Evolutionary conservation across 1,139 yeast genomes (phyloP), one percentile per base, ranked within the genome.

Genomic region (Zygosaccharomyces pseudobailii): DNA sequence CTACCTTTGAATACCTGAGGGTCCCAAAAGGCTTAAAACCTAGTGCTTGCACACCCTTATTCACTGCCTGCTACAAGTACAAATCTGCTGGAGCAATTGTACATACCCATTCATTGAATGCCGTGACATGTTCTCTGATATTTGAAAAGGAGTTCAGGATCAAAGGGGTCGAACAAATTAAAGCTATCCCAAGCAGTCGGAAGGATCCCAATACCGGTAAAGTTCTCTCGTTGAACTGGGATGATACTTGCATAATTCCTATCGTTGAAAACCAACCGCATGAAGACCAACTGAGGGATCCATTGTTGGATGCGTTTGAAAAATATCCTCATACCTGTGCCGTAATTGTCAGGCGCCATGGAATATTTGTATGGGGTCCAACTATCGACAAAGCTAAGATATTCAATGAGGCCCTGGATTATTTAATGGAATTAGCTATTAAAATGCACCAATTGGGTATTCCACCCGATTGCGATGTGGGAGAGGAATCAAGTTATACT

Each of bases 351-450:
- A 78, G 96, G 66, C 76, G 96, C 63, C 98, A 90, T 61, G 98
- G 98, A 0, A 84, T 90, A 36, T 90, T 84, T 62, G 96, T 89
- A 13, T 90, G 97, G 97, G 97, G 97, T 22, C 89, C 86, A 57
- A 81, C 78, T 23, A 87, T 88, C 9, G 86, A 95, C 87, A 88
- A 89, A 67, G 96, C 97, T 43, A 90, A 90, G 70, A 80, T 90
- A 17, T 84, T 86, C 66, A 88, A 89, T 64, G 97, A 92, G 67
- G 95, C 97, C 30, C 80, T 90, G 55, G 97, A 90, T 63, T 90
- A 90, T 64, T 70, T 92, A 56, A 71, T 92, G 60, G 96, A 87
- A 57, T 68, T 89, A 58, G 96, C 94, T 1, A 78, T 89, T 35
- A 85, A 85, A 63, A 87, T 89, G 95, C 76, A 77, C 56, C 74